Base-by-base conservation (phyloP, 306 rosid genomes). In the Lotus japonicus region DNA sequence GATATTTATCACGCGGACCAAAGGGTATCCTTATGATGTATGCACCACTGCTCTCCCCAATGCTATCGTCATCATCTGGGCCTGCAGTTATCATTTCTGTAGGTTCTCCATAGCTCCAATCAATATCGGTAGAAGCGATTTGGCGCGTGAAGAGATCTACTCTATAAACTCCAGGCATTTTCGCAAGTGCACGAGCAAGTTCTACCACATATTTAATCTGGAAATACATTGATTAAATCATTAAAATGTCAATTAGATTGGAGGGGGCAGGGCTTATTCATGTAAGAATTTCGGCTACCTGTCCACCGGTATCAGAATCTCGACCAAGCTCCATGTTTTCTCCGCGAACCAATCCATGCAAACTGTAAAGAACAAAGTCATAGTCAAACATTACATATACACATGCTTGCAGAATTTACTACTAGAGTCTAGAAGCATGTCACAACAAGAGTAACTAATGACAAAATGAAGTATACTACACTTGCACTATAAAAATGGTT, bases 71-170 rank as follows among this genome's bases (percentile, higher is more conserved):
- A 45, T 85, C 87, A 11, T 84, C 94, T 9, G 38, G 65, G 26
- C 92, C 88, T 7, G 78, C 58, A 23, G 84, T 85, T 65, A 91
- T 59, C 97, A 91, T 88, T 84, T 91, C 97, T 16, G 97, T 82
- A 38, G 96, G 97, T 61, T 89, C 96, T 43, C 97, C 96, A 65
- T 92, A 92, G 82, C 97, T 92, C 97, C 97, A 92, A 76, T 89
- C 96, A 42, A 92, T 71, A 4, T 92, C 97, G 9, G 96, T 76
- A 9, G 95, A 92, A 31, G 87, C 81, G 39, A 92, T 84, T 81
- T 89, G 97, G 41, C 97, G 89, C 1, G 97, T 89, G 60, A 92
- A 89, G 51, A 92, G 91, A 79, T 92, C 96, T 46, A 92, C 97
- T 71, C 96, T 78, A 46, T 92, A 92, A 46, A 92, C 97, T 26